A percentile compares a stretch with the other conserved stretches of the same genome.
phyloP scores from a whole-genome alignment of 2,329 filamentous ascomycete genomes.

The Cordyceps fumosorosea region DNA sequence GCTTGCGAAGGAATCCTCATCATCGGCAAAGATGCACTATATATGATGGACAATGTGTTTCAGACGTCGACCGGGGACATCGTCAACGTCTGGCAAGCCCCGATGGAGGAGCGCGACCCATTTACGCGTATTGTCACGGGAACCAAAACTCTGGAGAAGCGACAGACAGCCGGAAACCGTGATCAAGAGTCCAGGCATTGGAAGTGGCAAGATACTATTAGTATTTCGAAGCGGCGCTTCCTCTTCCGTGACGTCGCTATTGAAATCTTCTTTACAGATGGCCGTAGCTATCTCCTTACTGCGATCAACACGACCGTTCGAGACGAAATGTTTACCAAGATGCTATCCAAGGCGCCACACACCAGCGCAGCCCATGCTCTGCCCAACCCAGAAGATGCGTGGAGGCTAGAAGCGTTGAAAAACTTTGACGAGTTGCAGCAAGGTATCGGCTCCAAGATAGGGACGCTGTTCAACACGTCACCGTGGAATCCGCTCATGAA shows the following conservation, averaged over 20 bases:
- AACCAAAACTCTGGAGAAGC: slow-evolving; percentile 55
- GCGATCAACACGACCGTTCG: slow-evolving; percentile 66
- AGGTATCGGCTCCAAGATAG: slow-evolving; percentile 78
- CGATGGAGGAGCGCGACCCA: slow-evolving; percentile 83
- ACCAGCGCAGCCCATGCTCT: slow-evolving; percentile 63
- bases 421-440: slow-evolving; percentile 53
- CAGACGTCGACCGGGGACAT: slow-evolving; percentile 93
- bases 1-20: slow-evolving; percentile 91
- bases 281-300: slow-evolving; percentile 87
- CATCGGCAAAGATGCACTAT: slow-evolving; percentile 83
- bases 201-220: slow-evolving; percentile 92
- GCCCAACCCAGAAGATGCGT: slow-evolving; percentile 77
- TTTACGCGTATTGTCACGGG: slow-evolving; percentile 89
- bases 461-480: slow-evolving; percentile 81
- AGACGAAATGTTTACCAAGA: slow-evolving; percentile 73
- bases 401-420: slow-evolving; percentile 82
- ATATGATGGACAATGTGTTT: slow-evolving; percentile 95
- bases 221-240: slow-evolving; percentile 91
- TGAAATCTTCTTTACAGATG: slow-evolving; percentile 97
- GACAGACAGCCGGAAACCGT: slow-evolving; percentile 41
- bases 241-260: slow-evolving; percentile 91
- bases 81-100: slow-evolving; percentile 92
- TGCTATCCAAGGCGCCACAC: slow-evolving; percentile 74
- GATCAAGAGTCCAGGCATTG: slow-evolving; percentile 85
- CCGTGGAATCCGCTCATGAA: slow-evolving; percentile 79